Evolutionary conservation across 2,329 filamentous ascomycete species (phyloP).

Genomic region (Cercospora sp.): DNA sequence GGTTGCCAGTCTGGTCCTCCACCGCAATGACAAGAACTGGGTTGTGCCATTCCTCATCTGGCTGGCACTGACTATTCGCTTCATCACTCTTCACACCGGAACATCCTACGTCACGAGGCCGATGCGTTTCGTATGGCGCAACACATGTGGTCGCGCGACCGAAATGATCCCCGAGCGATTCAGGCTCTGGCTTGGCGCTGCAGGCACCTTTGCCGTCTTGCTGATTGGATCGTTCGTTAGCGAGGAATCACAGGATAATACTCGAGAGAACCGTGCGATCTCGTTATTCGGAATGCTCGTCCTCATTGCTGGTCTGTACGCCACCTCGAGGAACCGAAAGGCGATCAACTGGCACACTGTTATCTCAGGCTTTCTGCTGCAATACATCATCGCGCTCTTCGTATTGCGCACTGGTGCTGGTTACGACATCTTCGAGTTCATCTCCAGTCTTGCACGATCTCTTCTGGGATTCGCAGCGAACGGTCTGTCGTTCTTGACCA

Average conservation of each 20-base stretch:
- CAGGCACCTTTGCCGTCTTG: conserved; percentile 68
- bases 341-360: conserved; percentile 56
- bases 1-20: conserved; percentile 72
- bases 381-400: conserved; percentile 86
- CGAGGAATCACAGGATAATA: conserved; percentile 71
- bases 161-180: conserved; percentile 65
- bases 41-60: conserved; percentile 80
- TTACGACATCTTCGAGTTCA: conserved; percentile 87
- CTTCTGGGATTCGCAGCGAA: conserved; percentile 74
- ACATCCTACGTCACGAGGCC: conserved; percentile 65
- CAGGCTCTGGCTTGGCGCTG: conserved; percentile 62
- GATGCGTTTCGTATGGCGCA: conserved; percentile 66
- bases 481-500: conserved; percentile 72
- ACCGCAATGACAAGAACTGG: conserved; percentile 74
- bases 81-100: conserved; percentile 73
- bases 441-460: conserved; percentile 71
- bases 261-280: conserved; percentile 73
- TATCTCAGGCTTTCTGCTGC: conserved; percentile 82
- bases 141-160: conserved; percentile 61
- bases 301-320: conserved; percentile 66
- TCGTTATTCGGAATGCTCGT: conserved; percentile 76
- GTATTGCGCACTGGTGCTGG: conserved; percentile 78
- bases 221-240: conserved; percentile 76
- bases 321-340: conserved; percentile 69
- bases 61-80: conserved; percentile 69